Base-by-base conservation (phyloP, 1,139 yeast species). In the Blastobotrys ciferrii region DNA sequence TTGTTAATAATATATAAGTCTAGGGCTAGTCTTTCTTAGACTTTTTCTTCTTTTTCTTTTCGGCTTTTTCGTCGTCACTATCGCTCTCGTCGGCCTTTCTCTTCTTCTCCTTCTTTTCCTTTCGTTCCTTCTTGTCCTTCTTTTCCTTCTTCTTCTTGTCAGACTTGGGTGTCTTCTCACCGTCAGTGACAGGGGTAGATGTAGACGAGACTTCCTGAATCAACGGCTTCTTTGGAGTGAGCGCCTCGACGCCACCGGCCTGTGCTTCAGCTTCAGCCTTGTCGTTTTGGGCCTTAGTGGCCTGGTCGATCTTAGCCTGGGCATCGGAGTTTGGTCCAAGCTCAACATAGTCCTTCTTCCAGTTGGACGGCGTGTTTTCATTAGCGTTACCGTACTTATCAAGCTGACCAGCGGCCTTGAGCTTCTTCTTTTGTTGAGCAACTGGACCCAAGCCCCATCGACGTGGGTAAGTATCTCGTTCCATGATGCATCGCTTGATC, bases 371-470 rank as follows among this genome's bases (percentile, higher is more conserved):
- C 42, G 98, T 92, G 69, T 80, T 83, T 70, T 92, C 98, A 66
- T 89, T 92, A 58, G 77, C 78, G 74, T 96, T 84, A 56, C 98
- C 98, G 65, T 74, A 92, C 74, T 91, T 88, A 76, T 92, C 98
- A 64, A 92, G 82, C 74, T 92, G 92, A 64, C 98, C 98, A 60
- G 87, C 96, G 50, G 95, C 87, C 80, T 91, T 92, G 78, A 92
- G 76, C 76, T 91, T 96, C 80, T 92, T 92, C 86, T 92, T 92
- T 84, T 88, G 89, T 73, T 87, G 91, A 56, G 98, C 98, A 67
- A 91, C 88, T 64, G 98, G 98, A 62, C 98, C 98, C 64, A 92
- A 76, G 56, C 98, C 98, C 98, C 98, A 92, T 80, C 98, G 85
- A 80, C 98, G 87, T 74, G 98, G 98, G 72, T 92, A 92, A 49